Conservation (phyloP, 257 asterid genomes). For the Solanum clarkiae region DNA sequence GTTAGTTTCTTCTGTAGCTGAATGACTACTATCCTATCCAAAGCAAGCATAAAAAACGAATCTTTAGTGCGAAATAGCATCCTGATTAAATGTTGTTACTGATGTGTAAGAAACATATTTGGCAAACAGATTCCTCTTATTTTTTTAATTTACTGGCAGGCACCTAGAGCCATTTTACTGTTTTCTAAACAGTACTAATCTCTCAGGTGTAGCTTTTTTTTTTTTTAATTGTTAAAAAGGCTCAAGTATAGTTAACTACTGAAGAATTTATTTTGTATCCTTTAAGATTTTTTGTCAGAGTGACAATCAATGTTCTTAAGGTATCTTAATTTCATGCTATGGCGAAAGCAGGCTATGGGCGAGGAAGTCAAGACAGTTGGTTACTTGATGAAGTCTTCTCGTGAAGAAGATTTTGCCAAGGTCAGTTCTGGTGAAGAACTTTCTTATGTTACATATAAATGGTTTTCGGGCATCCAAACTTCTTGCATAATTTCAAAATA, state of each 20-base stretch:
- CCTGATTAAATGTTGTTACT: background rate
- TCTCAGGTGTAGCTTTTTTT: background rate
- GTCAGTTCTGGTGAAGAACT: conserved; percentile 14
- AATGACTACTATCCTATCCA: background rate
- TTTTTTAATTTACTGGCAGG: background rate
- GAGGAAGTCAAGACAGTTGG: conserved; percentile 51
- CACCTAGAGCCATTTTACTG: background rate
- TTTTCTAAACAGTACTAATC: background rate
- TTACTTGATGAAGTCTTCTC: conserved; percentile 90
- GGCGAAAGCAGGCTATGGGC: conserved; percentile 37
- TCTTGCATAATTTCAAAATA: background rate
- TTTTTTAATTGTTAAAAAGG: background rate
- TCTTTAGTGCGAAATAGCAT: background rate
- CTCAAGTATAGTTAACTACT: background rate
- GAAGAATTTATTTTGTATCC: background rate
- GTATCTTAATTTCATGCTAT: conserved; percentile 6
- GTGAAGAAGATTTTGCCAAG: conserved; percentile 95
- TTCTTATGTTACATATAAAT: background rate
- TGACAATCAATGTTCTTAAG: background rate
- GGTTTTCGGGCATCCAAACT: background rate
- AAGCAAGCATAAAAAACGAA: background rate
- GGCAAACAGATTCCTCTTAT: background rate
- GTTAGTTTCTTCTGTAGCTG: background rate
- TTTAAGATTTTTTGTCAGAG: background rate
- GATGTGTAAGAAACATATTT: background rate